Evolutionary conservation across 2,329 filamentous ascomycete genomes (phyloP).

Genomic region (Colletotrichum plurivorum): DNA sequence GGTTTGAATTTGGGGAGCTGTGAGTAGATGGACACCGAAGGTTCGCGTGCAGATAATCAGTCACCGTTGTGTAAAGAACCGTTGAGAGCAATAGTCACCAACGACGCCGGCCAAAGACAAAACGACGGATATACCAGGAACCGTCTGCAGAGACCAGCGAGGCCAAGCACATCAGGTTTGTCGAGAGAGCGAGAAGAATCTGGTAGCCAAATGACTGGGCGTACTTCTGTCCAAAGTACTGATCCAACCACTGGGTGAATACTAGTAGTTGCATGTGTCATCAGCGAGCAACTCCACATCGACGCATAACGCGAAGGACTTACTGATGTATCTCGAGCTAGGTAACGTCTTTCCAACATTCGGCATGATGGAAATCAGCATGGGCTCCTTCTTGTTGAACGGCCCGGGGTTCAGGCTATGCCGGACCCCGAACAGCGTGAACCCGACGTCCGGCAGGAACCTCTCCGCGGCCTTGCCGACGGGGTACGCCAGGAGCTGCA

Average conservation of each 20-base stretch:
- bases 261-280: conserved; percentile 48
- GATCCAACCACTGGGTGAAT: conserved; percentile 60
- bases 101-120: conserved; percentile 65
- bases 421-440: conserved; percentile 52
- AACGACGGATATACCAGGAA: conserved; percentile 64
- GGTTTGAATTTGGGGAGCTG: conserved; percentile 41
- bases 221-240: conserved; percentile 62
- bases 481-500: conserved; percentile 57
- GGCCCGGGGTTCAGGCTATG: conserved; percentile 63
- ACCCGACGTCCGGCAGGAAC: conserved; percentile 51
- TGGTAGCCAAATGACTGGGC: conserved; percentile 61
- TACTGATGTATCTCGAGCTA: conserved; percentile 59
- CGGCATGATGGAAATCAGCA: conserved; percentile 69
- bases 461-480: conserved; percentile 52
- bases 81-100: conserved; percentile 63
- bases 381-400: conserved; percentile 69
- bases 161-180: conserved; percentile 66
- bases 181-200: conserved; percentile 60
- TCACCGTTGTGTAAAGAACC: conserved; percentile 55
- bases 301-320: not conserved
- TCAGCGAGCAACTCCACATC: not conserved
- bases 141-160: conserved; percentile 61
- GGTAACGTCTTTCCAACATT: conserved; percentile 63
- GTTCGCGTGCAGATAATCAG: conserved; percentile 42
- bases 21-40: not conserved